These are phyloP conservation scores for Candida odintsovae DNA, from an alignment of 805 yeast species.

Conservation along the genomic window DNA sequence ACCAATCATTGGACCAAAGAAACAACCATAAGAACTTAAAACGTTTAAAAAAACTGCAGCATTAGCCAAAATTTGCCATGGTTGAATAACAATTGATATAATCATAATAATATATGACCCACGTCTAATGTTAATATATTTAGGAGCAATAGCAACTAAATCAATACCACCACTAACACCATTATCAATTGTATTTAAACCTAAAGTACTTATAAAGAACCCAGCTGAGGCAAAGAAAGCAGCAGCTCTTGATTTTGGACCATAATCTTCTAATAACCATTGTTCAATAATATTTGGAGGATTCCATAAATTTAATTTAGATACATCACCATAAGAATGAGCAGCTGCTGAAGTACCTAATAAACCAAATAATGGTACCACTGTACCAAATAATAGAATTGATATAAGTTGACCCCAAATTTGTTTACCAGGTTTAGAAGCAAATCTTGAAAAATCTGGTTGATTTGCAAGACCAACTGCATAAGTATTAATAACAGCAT, in stretches of 20 bases:
- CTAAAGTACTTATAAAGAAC: slow-evolving; percentile 30
- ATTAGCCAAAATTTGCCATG: slow-evolving; percentile 46
- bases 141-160: slow-evolving; percentile 42
- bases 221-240: slow-evolving; percentile 37
- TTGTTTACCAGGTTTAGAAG: slow-evolving; percentile 31
- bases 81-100: slow-evolving; percentile 66
- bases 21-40: slow-evolving; percentile 25
- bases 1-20: slow-evolving; percentile 41
- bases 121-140: slow-evolving; percentile 54
- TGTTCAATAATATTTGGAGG: slow-evolving; percentile 36
- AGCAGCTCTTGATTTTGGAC: slow-evolving; percentile 38
- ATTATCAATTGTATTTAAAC: slow-evolving; percentile 35
- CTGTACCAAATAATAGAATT: slow-evolving; percentile 31
- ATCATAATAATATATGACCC: slow-evolving; percentile 65
- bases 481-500: slow-evolving; percentile 24
- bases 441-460: slow-evolving; percentile 32
- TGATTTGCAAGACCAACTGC: slow-evolving; percentile 29
- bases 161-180: slow-evolving; percentile 47
- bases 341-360: slow-evolving; percentile 38
- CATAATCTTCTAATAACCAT: slow-evolving; percentile 36
- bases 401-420: slow-evolving; percentile 34
- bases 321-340: slow-evolving; percentile 31
- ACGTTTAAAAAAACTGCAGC: slow-evolving; percentile 21
- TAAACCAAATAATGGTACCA: slow-evolving; percentile 42
- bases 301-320: slow-evolving; percentile 33